A percentile compares a stretch with the other conserved stretches of the same genome.
These are phyloP conservation scores for Insectozyma bohioensis DNA, from an alignment of 1,139 yeast species.

Conservation along the genomic window DNA sequence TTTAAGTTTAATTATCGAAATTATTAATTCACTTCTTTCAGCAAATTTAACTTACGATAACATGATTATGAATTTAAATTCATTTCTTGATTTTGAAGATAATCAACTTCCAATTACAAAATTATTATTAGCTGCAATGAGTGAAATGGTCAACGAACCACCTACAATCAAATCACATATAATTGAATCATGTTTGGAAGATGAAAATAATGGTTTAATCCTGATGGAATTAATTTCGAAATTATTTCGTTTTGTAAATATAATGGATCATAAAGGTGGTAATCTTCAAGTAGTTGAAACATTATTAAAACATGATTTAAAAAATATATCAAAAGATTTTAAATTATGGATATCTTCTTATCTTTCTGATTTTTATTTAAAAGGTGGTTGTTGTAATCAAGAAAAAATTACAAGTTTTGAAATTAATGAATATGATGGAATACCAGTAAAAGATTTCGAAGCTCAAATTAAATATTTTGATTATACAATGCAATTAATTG, in stretches of 20 bases:
- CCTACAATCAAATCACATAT: constrained; percentile 9
- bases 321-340: constrained; percentile 20
- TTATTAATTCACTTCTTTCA: too few relatives aligned
- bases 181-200: constrained; percentile 22
- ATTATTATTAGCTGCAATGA: constrained; percentile 16
- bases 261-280: constrained; percentile 12
- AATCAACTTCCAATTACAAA: constrained; percentile 10
- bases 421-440: constrained; percentile 13
- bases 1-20: constrained; percentile 15
- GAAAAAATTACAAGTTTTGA: constrained; percentile 7
- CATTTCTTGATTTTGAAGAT: too few relatives aligned
- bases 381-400: constrained; percentile 12
- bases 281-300: constrained; percentile 20
- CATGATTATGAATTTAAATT: too few relatives aligned
- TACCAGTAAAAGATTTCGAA: constrained; percentile 11
- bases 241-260: constrained; percentile 16
- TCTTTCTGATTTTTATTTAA: constrained; percentile 40
- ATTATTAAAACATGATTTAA: constrained; percentile 15
- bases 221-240: constrained; percentile 19
- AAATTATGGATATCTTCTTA: constrained; percentile 43
- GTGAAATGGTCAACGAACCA: constrained; percentile 11
- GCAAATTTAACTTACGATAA: too few relatives aligned
- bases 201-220: constrained; percentile 5
- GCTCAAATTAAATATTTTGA: constrained; percentile 16
- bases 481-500: constrained; percentile 14